Evolutionary conservation across 140 eudicot genomes (phyloP).

Genomic region (Anethum foeniculum): DNA sequence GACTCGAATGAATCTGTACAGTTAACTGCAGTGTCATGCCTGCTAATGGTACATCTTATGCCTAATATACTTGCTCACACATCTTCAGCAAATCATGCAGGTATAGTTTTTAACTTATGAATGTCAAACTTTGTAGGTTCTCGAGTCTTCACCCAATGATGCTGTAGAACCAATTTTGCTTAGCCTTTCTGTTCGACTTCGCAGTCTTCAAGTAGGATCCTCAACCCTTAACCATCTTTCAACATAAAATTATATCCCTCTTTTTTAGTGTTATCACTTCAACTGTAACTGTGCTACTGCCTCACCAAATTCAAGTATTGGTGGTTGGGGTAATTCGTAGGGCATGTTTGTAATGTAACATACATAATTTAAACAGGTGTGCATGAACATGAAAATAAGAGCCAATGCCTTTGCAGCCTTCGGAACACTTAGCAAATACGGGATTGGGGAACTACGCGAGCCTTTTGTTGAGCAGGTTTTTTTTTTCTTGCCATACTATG

Average conservation of each 20-base stretch:
- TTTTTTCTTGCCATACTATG: neutral
- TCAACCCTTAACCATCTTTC: neutral
- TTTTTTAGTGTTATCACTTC: neutral
- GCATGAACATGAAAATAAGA: slow-evolving; percentile 68
- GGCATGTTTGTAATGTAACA: neutral
- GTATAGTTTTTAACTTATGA: neutral
- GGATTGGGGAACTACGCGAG: slow-evolving; percentile 49
- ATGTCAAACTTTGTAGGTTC: slow-evolving; percentile 45
- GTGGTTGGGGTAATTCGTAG: neutral
- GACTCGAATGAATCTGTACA: slow-evolving; percentile 92
- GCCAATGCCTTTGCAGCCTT: slow-evolving; percentile 89
- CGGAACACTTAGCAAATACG: slow-evolving; percentile 67
- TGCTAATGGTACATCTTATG: slow-evolving; percentile 49
- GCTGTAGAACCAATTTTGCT: slow-evolving; percentile 77
- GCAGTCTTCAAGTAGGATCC: slow-evolving; percentile 85
- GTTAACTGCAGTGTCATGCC: slow-evolving; percentile 86
- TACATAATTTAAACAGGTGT: slow-evolving; percentile 38
- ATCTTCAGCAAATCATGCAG: neutral
- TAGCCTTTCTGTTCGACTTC: slow-evolving; percentile 79
- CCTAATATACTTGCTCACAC: neutral
- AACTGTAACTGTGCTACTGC: neutral
- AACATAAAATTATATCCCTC: neutral
- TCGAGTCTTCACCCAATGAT: slow-evolving; percentile 59
- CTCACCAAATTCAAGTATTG: neutral
- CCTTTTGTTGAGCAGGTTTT: slow-evolving; percentile 87